phyloP scores from a whole-genome alignment of 2,329 filamentous ascomycete species.

The Pestalotiopsis fici region DNA sequence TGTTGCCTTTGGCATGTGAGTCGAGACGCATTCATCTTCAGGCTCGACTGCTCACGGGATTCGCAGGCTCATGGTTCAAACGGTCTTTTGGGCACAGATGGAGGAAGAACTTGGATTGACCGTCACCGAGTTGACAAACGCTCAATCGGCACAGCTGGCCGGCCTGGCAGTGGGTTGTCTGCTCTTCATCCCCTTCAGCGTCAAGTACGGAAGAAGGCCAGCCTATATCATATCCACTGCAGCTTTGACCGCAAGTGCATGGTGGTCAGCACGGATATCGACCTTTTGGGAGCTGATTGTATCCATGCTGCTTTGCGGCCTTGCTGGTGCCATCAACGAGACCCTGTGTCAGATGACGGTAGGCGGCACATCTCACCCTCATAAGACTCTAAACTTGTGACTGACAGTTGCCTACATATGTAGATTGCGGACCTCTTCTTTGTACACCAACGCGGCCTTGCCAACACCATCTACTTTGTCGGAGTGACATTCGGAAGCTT shows the following conservation, averaged over 20 bases:
- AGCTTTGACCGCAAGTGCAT: constrained; percentile 20
- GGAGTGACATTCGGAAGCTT: constrained; percentile 31
- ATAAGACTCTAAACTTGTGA: background rate
- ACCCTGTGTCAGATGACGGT: constrained; percentile 39
- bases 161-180: constrained; percentile 34
- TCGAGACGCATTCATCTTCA: no score
- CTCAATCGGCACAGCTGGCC: constrained; percentile 27
- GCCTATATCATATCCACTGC: constrained; percentile 27
- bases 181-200: constrained; percentile 33
- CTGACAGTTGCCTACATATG: background rate
- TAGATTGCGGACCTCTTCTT: constrained; percentile 34
- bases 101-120: constrained; percentile 27
- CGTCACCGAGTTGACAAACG: constrained; percentile 23
- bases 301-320: constrained; percentile 27
- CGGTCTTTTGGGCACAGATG: constrained; percentile 35
- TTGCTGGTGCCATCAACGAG: constrained; percentile 40
- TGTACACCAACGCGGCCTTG: constrained; percentile 30
- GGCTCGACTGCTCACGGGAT: no score
- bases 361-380: background rate
- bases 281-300: constrained; percentile 22
- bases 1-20: constrained; percentile 25
- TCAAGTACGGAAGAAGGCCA: constrained; percentile 34
- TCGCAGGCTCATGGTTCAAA: constrained; percentile 22
- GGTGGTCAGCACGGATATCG: constrained; percentile 23
- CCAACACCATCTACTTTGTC: constrained; percentile 32